Evolutionary conservation across 371 early-diverging fungal species (phyloP), one percentile per base, ranked within the genome.

Genomic region (Coemansia linderi): DNA sequence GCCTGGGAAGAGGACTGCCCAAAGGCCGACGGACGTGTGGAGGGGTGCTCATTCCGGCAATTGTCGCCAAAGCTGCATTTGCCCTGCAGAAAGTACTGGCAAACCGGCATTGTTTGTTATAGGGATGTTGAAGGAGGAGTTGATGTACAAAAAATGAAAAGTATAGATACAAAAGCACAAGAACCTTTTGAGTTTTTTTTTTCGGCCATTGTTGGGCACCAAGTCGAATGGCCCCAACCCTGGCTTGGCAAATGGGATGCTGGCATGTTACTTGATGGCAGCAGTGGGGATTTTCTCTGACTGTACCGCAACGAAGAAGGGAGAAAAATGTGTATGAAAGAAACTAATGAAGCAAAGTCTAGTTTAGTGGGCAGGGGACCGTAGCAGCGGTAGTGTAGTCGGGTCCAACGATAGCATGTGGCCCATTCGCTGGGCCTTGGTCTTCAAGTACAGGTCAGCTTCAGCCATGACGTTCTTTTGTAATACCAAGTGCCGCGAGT

Each of bases 401-500:
- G 40, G 43, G 7, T 41, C 41, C 65, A 69, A 22, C 4, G 72
- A 44, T 43, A 95, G 77, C 66, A 93, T 88, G 71, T 95, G 96
- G 31, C 93, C 88, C 96, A 95, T 95, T 57, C 90, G 85, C 74
- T 89, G 85, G 0, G 93, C 89, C 79, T 95, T 95, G 41, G 93
- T 91, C 58, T 87, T 84, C 17, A 95, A 75, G 66, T 95, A 95
- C 65, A 84, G 85, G 77, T 94, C 92, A 29, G 93, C 76, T 73
- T 95, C 96, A 0, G 75, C 64, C 82, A 83, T 81, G 24, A 75
- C 72, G 15, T 38, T 37, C 19, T 60, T 68, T 13, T 59, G 41
- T 19, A 66, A 46, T 0, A n/a, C 24, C 50, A 74, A 31, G 37
- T 75, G 82, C 7, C 79, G 65, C 24, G 59, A 29, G 62, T 61